Evolutionary conservation across 495 filamentous ascomycete species (phyloP).

Genomic region (Podospora tetraspora): DNA sequence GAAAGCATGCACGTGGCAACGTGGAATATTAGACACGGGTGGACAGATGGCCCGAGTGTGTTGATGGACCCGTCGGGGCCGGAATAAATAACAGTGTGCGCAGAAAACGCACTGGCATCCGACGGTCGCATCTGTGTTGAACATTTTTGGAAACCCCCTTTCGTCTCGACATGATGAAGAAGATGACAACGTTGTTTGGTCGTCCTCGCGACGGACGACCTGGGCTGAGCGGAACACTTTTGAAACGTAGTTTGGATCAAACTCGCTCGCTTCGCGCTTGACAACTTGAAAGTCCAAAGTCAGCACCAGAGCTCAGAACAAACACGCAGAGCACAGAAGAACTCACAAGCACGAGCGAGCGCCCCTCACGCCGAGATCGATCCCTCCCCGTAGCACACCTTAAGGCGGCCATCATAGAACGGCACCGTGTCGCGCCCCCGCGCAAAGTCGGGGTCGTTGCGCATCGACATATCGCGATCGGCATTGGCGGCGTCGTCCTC

Average conservation of each 20-base stretch:
- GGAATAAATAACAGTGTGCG: background rate
- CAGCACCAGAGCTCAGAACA: too few species aligned
- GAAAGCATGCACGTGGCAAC: too few species aligned
- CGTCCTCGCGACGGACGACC: too few species aligned
- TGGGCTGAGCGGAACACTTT: background rate
- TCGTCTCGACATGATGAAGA: background rate
- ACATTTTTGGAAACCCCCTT: background rate
- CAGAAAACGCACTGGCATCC: too few species aligned
- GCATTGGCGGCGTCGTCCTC: background rate
- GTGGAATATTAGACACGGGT: background rate
- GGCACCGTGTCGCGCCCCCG: constrained; percentile 2
- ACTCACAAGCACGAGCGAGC: background rate
- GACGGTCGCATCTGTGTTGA: too few species aligned
- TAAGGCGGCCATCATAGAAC: constrained; percentile 7
- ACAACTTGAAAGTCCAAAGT: too few species aligned
- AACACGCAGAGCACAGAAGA: background rate
- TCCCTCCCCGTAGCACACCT: constrained; percentile 12
- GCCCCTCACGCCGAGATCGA: constrained; percentile 5
- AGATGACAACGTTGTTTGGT: background rate
- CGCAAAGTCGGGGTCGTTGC: constrained; percentile 9
- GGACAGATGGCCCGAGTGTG: background rate
- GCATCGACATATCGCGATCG: background rate
- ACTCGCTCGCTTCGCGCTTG: background rate
- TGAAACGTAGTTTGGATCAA: background rate
- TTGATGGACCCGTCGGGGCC: background rate